Base-by-base conservation (phyloP, 208 protist genomes). In the Trypanosoma vivax region DNA sequence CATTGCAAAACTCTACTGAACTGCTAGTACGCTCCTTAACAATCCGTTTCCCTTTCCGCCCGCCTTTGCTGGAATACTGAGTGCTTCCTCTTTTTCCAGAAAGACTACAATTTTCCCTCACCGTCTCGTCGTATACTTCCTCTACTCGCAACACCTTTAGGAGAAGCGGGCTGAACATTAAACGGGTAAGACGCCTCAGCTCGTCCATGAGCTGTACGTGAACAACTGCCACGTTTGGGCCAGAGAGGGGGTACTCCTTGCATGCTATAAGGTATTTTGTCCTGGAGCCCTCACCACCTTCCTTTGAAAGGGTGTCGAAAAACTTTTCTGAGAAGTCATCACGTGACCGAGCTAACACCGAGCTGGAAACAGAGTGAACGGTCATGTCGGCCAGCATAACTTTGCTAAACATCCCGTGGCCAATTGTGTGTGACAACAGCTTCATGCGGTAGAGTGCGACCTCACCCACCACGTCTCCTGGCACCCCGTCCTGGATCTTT, bases 61-160 rank as follows among this genome's bases (percentile, higher is more conserved):
- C n/a, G n/a, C n/a, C n/a, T n/a, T n/a, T n/a, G n/a, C n/a, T n/a
- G n/a, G n/a, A n/a, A n/a, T n/a, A n/a, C n/a, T n/a, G n/a, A n/a
- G n/a, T n/a, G n/a, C n/a, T 14, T 10, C 0, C 21, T 16, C 45
- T 2, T 42, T 42, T 18, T 33, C 5, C 24, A 7, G 2, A 13
- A 9, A n/a, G n/a, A 50, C 6, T 16, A 40, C 27, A 11, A 23
- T 23, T 38, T 40, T 6, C 6, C 0, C 21, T 34, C 9, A 19
- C 45, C 35, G 13, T 25, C 13, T 57, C 43, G 1, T 73, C 60
- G 28, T 54, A 66, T 6, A 77, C 73, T 24, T 61, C 62, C 65
- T 88, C 80, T 48, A 88, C 53, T 51, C 61, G 64, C 19, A 83
- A 65, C 48, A 69, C 76, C 40, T 75, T 73, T 40, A 88, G 46